A percentile compares a stretch with the other conserved stretches of the same genome.
phyloP scores from a whole-genome alignment of 495 filamentous ascomycete genomes.

The Penicillium samsonianum region DNA sequence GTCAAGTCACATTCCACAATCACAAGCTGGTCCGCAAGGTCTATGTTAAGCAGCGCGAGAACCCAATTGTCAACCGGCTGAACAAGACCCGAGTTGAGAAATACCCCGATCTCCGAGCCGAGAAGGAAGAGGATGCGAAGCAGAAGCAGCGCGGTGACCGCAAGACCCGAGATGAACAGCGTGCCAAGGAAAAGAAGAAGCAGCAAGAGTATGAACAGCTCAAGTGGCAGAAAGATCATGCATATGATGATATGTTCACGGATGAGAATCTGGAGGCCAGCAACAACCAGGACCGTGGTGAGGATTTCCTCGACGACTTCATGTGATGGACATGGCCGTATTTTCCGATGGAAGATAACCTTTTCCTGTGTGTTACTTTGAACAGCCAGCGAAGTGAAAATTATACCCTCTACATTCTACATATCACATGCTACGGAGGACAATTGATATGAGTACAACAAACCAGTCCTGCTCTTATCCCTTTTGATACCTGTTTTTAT shows the following conservation, averaged over 20 bases:
- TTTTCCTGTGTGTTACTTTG: conserved; percentile 9
- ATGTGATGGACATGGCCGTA: conserved; percentile 43
- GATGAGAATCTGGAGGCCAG: conserved; percentile 47
- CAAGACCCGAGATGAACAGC: conserved; percentile 65
- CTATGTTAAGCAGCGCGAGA: conserved; percentile 74
- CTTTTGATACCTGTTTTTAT: not conserved
- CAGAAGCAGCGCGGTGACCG: conserved; percentile 69
- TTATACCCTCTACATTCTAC: conserved; percentile 8
- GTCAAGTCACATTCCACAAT: conserved; percentile 95
- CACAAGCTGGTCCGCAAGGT: conserved; percentile 78
- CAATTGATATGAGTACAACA: not conserved
- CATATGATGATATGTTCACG: conserved; percentile 75
- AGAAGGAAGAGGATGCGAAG: conserved; percentile 74
- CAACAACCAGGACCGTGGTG: conserved; percentile 53
- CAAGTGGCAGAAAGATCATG: conserved; percentile 92
- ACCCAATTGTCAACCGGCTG: conserved; percentile 89
- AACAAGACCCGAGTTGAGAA: conserved; percentile 93
- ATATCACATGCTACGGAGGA: not conserved
- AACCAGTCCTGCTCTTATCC: not conserved
- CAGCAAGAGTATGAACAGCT: conserved; percentile 79
- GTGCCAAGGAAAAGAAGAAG: conserved; percentile 76
- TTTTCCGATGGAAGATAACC: conserved; percentile 8
- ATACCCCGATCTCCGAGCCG: conserved; percentile 74
- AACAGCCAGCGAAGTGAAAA: conserved; percentile 8
- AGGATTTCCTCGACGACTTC: conserved; percentile 54